Evolutionary conservation across 2,329 filamentous ascomycete species (phyloP).

Genomic region (Celoporthe dispersa): DNA sequence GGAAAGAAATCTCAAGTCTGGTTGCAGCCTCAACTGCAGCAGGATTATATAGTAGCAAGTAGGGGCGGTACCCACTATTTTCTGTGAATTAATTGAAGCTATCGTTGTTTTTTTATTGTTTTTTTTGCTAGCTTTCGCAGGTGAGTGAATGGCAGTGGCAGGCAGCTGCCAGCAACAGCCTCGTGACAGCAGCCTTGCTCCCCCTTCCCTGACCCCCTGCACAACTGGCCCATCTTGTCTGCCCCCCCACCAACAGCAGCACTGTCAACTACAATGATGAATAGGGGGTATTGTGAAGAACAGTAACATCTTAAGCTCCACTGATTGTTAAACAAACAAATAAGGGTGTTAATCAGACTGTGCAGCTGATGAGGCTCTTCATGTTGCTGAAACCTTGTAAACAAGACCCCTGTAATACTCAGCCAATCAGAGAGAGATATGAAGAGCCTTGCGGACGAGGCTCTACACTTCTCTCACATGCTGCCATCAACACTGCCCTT

Average conservation of each 20-base stretch:
- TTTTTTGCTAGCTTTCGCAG: background rate
- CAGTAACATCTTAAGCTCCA: background rate
- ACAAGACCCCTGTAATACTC: background rate
- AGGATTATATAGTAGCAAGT: background rate
- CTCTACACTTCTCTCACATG: background rate
- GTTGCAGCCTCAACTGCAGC: background rate
- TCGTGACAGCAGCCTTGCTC: background rate
- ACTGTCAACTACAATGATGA: background rate
- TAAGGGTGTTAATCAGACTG: background rate
- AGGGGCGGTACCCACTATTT: background rate
- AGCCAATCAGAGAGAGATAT: background rate
- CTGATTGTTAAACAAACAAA: background rate
- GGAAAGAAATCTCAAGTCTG: background rate
- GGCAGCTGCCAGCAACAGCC: background rate
- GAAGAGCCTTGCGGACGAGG: background rate
- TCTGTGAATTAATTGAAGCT: background rate
- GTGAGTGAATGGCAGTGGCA: background rate
- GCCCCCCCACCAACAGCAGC: background rate
- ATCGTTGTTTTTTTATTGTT: background rate
- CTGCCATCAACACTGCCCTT: background rate
- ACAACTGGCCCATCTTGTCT: background rate
- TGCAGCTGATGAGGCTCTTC: background rate
- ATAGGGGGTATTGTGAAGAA: background rate
- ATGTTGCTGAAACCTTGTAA: background rate
- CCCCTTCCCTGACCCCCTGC: background rate